Conservation (phyloP, 1,139 yeast species). For the Dujonia santamariae region DNA sequence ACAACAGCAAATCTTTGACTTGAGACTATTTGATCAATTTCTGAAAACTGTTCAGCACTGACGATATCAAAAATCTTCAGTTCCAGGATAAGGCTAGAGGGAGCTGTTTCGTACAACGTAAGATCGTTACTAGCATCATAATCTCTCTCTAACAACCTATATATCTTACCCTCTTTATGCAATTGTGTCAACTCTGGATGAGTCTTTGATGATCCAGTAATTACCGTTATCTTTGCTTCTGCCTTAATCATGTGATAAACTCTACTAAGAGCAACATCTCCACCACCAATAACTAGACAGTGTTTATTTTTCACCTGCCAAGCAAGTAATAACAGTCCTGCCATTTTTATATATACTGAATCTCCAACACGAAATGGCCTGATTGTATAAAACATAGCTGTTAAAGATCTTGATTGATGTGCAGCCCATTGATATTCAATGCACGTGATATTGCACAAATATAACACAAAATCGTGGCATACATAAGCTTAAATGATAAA, state of each 20-base stretch:
- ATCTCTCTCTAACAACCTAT: slow-evolving; percentile 37
- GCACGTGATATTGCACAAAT: background rate
- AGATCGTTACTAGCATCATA: slow-evolving; percentile 46
- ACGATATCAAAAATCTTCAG: slow-evolving; percentile 1
- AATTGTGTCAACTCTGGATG: slow-evolving; percentile 44
- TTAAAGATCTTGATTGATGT: background rate
- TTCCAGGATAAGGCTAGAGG: slow-evolving; percentile 10
- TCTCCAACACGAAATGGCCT: background rate
- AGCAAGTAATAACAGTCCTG: slow-evolving; percentile 64
- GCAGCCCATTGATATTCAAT: background rate
- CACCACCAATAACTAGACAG: slow-evolving; percentile 76
- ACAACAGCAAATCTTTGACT: slow-evolving; percentile 57
- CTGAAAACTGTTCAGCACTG: slow-evolving; percentile 20
- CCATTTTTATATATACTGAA: background rate
- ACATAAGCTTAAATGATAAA: background rate
- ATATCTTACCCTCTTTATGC: slow-evolving; percentile 39
- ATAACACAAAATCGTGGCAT: background rate
- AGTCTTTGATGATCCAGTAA: slow-evolving; percentile 47
- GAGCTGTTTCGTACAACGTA: slow-evolving; percentile 44
- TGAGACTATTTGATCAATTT: slow-evolving; percentile 30
- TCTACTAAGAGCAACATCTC: slow-evolving; percentile 77
- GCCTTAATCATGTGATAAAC: slow-evolving; percentile 66
- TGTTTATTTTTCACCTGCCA: slow-evolving; percentile 68
- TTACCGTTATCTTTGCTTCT: slow-evolving; percentile 65
- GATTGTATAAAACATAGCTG: background rate